Evolutionary conservation across 1,284 basidiomycete genomes (phyloP).

Genomic region (Inonotus obliquus): DNA sequence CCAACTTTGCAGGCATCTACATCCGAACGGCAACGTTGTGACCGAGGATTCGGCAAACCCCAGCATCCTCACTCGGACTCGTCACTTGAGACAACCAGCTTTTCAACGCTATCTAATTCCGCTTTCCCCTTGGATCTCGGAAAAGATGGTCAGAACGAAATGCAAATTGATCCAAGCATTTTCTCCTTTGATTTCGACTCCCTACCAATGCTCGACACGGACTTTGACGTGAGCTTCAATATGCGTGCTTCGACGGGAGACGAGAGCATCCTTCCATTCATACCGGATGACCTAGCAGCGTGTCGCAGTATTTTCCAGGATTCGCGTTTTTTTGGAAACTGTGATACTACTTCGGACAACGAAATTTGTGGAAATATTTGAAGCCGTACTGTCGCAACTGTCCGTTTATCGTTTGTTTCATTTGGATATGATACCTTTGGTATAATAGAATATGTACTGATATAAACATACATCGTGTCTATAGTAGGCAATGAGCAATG

Average conservation of each 20-base stretch:
- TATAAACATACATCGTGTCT: no score
- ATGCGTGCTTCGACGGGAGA: conserved; percentile 9
- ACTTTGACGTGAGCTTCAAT: conserved; percentile 13
- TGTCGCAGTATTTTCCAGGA: conserved; percentile 14
- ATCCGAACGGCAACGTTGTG: no score
- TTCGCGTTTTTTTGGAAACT: conserved; percentile 5
- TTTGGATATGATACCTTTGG: neutral
- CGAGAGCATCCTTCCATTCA: neutral
- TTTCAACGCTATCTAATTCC: no score
- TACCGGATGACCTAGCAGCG: conserved; percentile 4
- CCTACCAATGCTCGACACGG: neutral
- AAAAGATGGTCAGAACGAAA: neutral
- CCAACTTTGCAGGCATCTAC: no score
- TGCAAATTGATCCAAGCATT: neutral
- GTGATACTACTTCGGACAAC: neutral
- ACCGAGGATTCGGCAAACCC: no score
- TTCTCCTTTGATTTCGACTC: neutral
- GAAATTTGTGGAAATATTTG: neutral
- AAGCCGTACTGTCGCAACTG: neutral
- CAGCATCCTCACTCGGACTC: no score
- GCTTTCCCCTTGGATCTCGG: neutral
- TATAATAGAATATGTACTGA: neutral
- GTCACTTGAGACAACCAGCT: no score
- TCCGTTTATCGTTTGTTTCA: neutral
- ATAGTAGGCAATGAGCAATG: no score